A percentile compares a stretch with the other conserved stretches of the same genome.
Conservation (phyloP, 2,329 filamentous ascomycete genomes). For the Hypoxylon sp. region DNA sequence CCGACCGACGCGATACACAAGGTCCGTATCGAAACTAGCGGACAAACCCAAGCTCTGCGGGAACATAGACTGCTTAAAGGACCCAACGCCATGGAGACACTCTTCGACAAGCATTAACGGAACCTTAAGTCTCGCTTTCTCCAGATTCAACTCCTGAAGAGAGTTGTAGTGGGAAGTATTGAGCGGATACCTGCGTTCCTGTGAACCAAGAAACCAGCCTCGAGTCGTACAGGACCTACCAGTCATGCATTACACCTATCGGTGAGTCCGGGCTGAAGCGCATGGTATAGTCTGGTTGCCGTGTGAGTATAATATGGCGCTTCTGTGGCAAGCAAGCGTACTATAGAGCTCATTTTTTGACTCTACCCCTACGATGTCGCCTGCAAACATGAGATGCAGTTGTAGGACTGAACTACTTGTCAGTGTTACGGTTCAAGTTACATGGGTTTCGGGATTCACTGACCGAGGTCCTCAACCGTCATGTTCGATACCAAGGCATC, state of each 20-base stretch:
- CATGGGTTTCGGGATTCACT: constrained; percentile 5
- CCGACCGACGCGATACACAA: constrained; percentile 59
- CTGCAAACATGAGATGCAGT: constrained; percentile 62
- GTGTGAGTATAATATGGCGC: constrained; percentile 24
- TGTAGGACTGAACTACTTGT: constrained; percentile 55
- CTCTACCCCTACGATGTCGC: constrained; percentile 58
- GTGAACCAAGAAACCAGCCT: background rate
- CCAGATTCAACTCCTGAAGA: constrained; percentile 57
- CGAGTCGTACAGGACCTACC: constrained; percentile 41
- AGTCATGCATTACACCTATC: constrained; percentile 61
- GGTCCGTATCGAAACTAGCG: constrained; percentile 59
- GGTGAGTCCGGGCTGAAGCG: constrained; percentile 56
- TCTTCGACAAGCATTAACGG: constrained; percentile 61
- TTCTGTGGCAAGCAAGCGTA: constrained; percentile 22
- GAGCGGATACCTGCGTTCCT: constrained; percentile 55
- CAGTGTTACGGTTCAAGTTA: constrained; percentile 5
- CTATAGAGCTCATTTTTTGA: constrained; percentile 59
- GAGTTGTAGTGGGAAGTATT: constrained; percentile 61
- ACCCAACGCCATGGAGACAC: constrained; percentile 62
- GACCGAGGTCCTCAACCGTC: constrained; percentile 54
- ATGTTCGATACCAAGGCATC: constrained; percentile 52
- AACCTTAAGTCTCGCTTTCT: constrained; percentile 57
- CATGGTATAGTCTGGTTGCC: constrained; percentile 54
- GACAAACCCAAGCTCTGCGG: constrained; percentile 60
- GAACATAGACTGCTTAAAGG: constrained; percentile 63